phyloP scores from a whole-genome alignment of 108 stramenopile genomes.

The Cyclotella atomus region DNA sequence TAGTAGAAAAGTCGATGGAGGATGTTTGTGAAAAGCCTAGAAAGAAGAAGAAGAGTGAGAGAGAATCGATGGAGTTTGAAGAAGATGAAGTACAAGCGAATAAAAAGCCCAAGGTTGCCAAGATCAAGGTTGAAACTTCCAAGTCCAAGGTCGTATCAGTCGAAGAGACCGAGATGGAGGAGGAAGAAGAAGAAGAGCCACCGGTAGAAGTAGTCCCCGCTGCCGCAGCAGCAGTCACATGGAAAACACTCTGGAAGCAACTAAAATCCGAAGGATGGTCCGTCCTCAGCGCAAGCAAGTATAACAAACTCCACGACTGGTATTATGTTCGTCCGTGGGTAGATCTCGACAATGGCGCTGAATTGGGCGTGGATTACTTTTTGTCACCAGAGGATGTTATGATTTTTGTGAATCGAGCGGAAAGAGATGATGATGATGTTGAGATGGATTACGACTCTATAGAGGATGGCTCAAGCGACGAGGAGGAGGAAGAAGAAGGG shows the following conservation, averaged over 20 bases:
- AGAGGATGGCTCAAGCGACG: too few species aligned
- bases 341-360: conserved; percentile 13
- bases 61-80: neutral
- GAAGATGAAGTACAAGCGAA: neutral
- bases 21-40: neutral
- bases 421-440: neutral
- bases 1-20: too few species aligned
- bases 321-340: conserved; percentile 37
- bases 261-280: conserved; percentile 25
- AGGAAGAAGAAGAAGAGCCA: neutral
- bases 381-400: conserved; percentile 37
- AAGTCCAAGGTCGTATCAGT: neutral
- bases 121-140: neutral
- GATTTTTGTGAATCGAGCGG: neutral
- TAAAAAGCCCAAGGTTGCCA: conserved; percentile 11
- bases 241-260: neutral
- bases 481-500: too few species aligned
- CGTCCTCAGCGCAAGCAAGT: conserved; percentile 30
- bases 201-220: neutral
- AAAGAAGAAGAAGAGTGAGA: neutral
- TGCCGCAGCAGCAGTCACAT: neutral
- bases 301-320: conserved; percentile 44
- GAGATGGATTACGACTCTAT: too few species aligned
- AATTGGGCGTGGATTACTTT: conserved; percentile 35
- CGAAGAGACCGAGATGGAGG: neutral